Base-by-base conservation (phyloP, 495 filamentous ascomycete species). In the Xylaria intraflava region DNA sequence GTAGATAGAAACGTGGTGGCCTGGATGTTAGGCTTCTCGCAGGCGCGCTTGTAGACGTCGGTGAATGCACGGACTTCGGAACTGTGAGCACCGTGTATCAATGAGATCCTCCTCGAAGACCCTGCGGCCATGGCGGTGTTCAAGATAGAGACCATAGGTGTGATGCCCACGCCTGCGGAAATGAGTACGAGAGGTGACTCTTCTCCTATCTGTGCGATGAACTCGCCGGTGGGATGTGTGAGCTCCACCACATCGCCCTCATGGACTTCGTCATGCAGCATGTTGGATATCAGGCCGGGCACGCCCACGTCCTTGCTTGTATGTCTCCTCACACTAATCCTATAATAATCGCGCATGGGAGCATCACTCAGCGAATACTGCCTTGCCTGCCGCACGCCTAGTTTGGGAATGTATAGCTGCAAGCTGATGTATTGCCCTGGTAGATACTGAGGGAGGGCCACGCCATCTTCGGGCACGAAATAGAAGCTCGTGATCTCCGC, bases 381-480 rank as follows among this genome's bases (percentile, higher is more conserved):
- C 41, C 86, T 71, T n/a, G 77, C 72, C 66, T 90, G 86, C 35
- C 69, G 60, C 61, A 83, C 70, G 14, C 77, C 71, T 22, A 84
- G 69, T 22, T 78, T 70, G 0, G 81, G 81, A 0, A 85, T 76
- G 53, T 73, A 67, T 9, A 82, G 61, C 49, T 78, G 77, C 39
- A 90, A 65, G 26, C 79, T 82, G 59, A 87, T 76, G 65, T 86
- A 90, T 63, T 89, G 86, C 47, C 86, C 86, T 0, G 86, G 85
- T 36, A 74, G 65, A 72, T 76, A 89, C 2, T 55, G 26, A 2
- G 86, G 85, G 24, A 89, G 72, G 23, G 73, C 68, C 55, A 76
- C 66, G 46, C 72, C 78, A 53, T 89, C 85, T 53, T 81, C 74
- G 1, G 86, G 85, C 39, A 76, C 70, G 17, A 88, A 80, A 64